Evolutionary conservation across 805 yeast genomes (phyloP).

Genomic region (Spathaspora hagerdaliae): DNA sequence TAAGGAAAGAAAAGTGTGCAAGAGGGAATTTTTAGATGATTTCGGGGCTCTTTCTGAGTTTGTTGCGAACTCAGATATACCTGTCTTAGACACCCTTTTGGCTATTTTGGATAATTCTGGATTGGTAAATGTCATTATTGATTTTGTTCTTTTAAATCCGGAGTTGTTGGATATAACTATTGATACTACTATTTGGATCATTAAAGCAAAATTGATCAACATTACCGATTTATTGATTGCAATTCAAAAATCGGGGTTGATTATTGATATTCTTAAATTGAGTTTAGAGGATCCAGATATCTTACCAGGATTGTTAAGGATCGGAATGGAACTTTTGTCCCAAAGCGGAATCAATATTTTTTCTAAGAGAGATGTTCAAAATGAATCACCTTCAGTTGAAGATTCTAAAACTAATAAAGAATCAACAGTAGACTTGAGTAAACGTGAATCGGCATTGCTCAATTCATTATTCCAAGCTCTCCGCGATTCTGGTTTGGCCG

Average conservation of each 20-base stretch:
- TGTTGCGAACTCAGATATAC: slow-evolving; percentile 15
- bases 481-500: slow-evolving; percentile 22
- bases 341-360: slow-evolving; percentile 17
- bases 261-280: slow-evolving; percentile 11
- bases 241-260: slow-evolving; percentile 20
- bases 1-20: no score
- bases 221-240: slow-evolving; percentile 21
- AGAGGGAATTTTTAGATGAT: not conserved
- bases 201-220: slow-evolving; percentile 16
- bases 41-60: slow-evolving; percentile 1
- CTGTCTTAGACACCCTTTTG: slow-evolving; percentile 20
- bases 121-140: slow-evolving; percentile 18
- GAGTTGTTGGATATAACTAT: slow-evolving; percentile 16
- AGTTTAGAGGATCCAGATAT: slow-evolving; percentile 20
- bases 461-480: slow-evolving; percentile 17
- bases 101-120: slow-evolving; percentile 17
- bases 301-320: slow-evolving; percentile 20
- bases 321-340: slow-evolving; percentile 17
- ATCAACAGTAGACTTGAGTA: slow-evolving; percentile 4
- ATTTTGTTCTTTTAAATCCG: slow-evolving; percentile 19
- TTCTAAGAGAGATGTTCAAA: slow-evolving; percentile 3
- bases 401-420: not conserved
- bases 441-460: slow-evolving; percentile 17
- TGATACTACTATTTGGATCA: slow-evolving; percentile 16
- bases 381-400: not conserved